Percentiles rank a stretch among this genome's conserved stretches.
These are phyloP conservation scores for Penicillium sp. DNA, from an alignment of 2,329 filamentous ascomycete genomes.

Conservation along the genomic window DNA sequence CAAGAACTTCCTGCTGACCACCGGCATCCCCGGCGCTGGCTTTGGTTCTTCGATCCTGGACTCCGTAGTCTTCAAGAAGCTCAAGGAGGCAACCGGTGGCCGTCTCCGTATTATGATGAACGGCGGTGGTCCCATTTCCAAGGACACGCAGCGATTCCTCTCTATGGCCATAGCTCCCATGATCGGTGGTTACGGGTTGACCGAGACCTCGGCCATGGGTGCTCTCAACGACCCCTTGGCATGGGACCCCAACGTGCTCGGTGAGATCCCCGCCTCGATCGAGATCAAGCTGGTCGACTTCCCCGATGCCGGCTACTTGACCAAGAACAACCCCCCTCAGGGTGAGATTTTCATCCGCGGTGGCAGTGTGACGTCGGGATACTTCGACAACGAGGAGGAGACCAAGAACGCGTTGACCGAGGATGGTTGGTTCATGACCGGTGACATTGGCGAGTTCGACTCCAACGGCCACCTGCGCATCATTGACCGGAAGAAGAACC, in stretches of 20 bases:
- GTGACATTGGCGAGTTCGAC: constrained; percentile 92
- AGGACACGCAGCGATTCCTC: constrained; percentile 86
- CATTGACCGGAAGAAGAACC: constrained; percentile 97
- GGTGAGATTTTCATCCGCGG: constrained; percentile 93
- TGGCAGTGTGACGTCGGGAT: constrained; percentile 71
- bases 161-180: constrained; percentile 92
- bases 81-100: constrained; percentile 88
- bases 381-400: constrained; percentile 85
- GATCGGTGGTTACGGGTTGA: constrained; percentile 91
- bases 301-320: constrained; percentile 81
- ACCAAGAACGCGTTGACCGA: constrained; percentile 74
- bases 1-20: constrained; percentile 63
- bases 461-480: constrained; percentile 77
- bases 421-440: constrained; percentile 96
- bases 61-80: constrained; percentile 83
- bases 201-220: constrained; percentile 78
- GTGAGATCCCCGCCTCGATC: constrained; percentile 73
- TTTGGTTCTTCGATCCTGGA: constrained; percentile 71
- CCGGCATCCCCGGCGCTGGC: constrained; percentile 53
- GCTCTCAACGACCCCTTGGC: constrained; percentile 71
- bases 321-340: constrained; percentile 75
- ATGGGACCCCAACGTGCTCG: constrained; percentile 77
- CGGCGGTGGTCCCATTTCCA: constrained; percentile 86
- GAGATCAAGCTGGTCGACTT: constrained; percentile 93
- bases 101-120: constrained; percentile 89